These are phyloP conservation scores for Gracilaria domingensis DNA, from an alignment of 23 red algal genomes.

Conservation along the genomic window DNA sequence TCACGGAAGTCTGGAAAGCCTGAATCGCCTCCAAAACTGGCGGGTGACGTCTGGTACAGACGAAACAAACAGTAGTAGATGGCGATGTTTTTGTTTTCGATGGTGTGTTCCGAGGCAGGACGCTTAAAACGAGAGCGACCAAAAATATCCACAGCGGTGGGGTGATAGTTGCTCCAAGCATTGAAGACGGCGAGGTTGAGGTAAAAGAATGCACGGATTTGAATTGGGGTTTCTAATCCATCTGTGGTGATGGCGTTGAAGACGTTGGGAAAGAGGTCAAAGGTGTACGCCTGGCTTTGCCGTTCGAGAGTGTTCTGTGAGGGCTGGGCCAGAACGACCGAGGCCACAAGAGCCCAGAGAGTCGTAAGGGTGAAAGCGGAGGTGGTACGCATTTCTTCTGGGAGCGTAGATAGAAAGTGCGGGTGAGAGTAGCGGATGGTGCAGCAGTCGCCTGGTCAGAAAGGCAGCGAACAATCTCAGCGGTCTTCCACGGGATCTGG, in stretches of 20 bases:
- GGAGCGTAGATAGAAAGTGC: too few relatives aligned
- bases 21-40: constrained; percentile 14
- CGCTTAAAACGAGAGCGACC: constrained; percentile 32
- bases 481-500: too few relatives aligned
- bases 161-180: constrained; percentile 32
- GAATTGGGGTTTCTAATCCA: constrained; percentile 27
- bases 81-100: constrained; percentile 36
- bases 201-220: constrained; percentile 31
- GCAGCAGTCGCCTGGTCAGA: too few relatives aligned
- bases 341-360: background rate
- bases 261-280: constrained; percentile 7
- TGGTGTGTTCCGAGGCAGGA: background rate
- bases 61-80: constrained; percentile 23
- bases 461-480: too few relatives aligned
- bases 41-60: constrained; percentile 1
- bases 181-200: constrained; percentile 38
- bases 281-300: background rate
- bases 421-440: too few relatives aligned
- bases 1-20: constrained; percentile 6
- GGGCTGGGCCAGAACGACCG: background rate
- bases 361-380: background rate
- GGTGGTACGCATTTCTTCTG: background rate
- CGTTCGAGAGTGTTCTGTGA: constrained; percentile 11
- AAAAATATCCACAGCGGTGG: constrained; percentile 39
- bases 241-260: constrained; percentile 19